phyloP scores from a whole-genome alignment of 2,329 filamentous ascomycete species.

The Xylariales sp. region DNA sequence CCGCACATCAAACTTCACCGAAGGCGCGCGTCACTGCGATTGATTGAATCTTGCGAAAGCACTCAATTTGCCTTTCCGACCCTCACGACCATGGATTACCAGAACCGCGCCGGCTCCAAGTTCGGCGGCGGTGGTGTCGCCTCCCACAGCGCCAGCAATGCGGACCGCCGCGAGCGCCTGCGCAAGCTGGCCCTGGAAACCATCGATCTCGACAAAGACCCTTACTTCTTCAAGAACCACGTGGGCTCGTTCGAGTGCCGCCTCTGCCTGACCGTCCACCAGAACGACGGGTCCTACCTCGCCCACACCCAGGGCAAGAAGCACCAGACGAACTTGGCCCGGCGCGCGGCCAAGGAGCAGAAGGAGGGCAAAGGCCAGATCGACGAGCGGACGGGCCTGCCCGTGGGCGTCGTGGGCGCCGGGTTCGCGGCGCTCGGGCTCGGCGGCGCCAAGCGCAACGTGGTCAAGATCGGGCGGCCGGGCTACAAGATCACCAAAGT shows the following conservation, averaged over 20 bases:
- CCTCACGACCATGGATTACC: slow-evolving; percentile 55
- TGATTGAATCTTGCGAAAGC: background rate
- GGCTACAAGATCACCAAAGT: slow-evolving; percentile 99
- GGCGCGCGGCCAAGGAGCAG: slow-evolving; percentile 91
- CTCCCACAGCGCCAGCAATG: slow-evolving; percentile 88
- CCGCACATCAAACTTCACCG: background rate
- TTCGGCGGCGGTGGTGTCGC: slow-evolving; percentile 97
- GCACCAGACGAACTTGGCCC: slow-evolving; percentile 96
- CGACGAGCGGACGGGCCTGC: slow-evolving; percentile 64
- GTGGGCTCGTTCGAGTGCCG: slow-evolving; percentile 97
- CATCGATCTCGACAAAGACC: slow-evolving; percentile 98
- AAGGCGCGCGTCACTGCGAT: background rate
- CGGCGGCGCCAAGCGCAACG: slow-evolving; percentile 69
- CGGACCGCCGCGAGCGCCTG: slow-evolving; percentile 93
- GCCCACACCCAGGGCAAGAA: slow-evolving; percentile 98
- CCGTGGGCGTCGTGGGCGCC: slow-evolving; percentile 72
- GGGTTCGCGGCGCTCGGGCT: slow-evolving; percentile 48
- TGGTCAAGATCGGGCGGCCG: slow-evolving; percentile 91
- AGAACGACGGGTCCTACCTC: slow-evolving; percentile 98
- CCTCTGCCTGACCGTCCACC: slow-evolving; percentile 93
- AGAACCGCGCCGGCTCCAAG: slow-evolving; percentile 95
- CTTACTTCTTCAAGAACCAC: slow-evolving; percentile 99
- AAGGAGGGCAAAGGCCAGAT: slow-evolving; percentile 75
- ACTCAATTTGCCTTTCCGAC: no score
- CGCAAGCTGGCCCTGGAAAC: slow-evolving; percentile 97